Percentiles rank a stretch among this genome's conserved stretches.
phyloP scores from a whole-genome alignment of 352 stramenopile species.

The Globisporangium uncinulatum region DNA sequence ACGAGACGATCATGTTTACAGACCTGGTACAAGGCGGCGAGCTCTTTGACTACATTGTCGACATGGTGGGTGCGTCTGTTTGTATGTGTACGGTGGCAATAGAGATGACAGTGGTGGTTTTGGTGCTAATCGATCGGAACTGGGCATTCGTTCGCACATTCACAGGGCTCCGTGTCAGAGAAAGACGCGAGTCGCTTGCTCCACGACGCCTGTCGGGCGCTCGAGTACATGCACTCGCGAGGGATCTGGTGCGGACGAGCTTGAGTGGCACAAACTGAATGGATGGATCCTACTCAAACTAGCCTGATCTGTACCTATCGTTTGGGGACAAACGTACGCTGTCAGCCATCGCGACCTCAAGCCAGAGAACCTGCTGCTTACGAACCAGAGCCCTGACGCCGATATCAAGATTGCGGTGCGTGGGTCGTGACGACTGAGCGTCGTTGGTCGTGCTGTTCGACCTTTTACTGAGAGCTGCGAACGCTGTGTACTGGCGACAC shows the following conservation, averaged over 20 bases:
- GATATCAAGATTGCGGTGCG: constrained; percentile 68
- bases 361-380: constrained; percentile 70
- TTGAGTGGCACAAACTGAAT: too few species aligned
- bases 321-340: too few species aligned
- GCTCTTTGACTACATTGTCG: constrained; percentile 78
- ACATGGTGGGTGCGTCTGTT: constrained; percentile 1
- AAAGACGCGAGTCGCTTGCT: constrained; percentile 62
- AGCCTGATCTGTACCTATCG: too few species aligned
- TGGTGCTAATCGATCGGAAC: not conserved
- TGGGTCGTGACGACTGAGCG: not conserved
- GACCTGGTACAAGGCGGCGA: constrained; percentile 72
- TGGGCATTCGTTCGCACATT: not conserved
- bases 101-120: not conserved
- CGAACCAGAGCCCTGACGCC: constrained; percentile 39
- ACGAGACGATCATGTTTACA: constrained; percentile 77
- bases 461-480: too few species aligned
- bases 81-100: too few species aligned
- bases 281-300: not conserved
- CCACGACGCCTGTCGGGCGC: constrained; percentile 45
- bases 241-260: constrained; percentile 42
- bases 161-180: constrained; percentile 67
- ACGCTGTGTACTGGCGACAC: too few species aligned
- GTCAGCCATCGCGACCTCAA: constrained; percentile 71
- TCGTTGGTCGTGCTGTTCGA: not conserved
- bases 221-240: constrained; percentile 66